Evolutionary conservation across 176 grass and related monocot species (phyloP), one percentile per base, ranked within the genome.

Genomic region (Poa pratensis): DNA sequence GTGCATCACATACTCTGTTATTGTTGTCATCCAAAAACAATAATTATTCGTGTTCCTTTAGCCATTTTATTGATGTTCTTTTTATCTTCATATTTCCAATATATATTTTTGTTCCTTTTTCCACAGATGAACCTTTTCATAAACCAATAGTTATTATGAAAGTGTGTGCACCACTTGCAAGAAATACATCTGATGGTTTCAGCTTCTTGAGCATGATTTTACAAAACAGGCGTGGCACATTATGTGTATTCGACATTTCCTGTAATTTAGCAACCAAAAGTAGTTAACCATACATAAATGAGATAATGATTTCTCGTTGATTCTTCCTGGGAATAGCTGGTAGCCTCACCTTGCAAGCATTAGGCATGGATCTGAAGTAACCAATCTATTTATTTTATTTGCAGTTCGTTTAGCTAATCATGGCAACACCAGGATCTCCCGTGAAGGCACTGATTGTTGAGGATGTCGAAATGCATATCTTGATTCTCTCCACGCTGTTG

Each of bases 391-490:
- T 24, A 46, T 34, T 68, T 3, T 30, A 0, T 58, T 40, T 65
- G 16, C 4, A 66, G 70, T 46, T 55, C 75, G 2, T 68, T 67
- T 39, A 4, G 23, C 5, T 68, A 18, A 15, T 28, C 18, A 82
- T 76, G 85, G 35, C 11, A 67, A 48, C 7, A 46, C n/a, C 16
- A 57, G 49, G 23, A 13, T 58, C 59, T 7, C 2, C 8, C 22
- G 14, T 64, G 57, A 88, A 51, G 51, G 80, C 86, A 16, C 45
- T 88, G 0, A 35, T 88, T 24, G 51, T 83, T 49, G 86, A 83
- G 39, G 73, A 83, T 39, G 49, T 26, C 16, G 35, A 69, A 61
- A 20, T 88, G 18, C 37, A 71, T 20, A 24, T 14, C 9, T 5
- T 78, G 4, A 7, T 88, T 60, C 63, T 83, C 10, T 26, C 35